Conservation (phyloP, 306 rosid genomes). For the Echinosophora koreensis region DNA sequence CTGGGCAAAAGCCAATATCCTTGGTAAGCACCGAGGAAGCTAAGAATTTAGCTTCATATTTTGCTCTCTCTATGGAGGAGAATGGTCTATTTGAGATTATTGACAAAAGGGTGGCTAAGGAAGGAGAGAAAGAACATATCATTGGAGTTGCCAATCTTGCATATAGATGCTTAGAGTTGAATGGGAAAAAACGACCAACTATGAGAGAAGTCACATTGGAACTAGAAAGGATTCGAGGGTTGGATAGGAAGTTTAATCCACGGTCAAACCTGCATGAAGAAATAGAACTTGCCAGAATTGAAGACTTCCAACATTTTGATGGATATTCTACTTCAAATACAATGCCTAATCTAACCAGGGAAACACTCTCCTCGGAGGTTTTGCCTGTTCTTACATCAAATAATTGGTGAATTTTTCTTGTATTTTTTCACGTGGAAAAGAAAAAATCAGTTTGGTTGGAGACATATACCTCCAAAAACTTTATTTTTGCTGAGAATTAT, state of each 20-base stretch:
- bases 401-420: not conserved
- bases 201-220: slow-evolving; percentile 61
- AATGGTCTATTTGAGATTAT: slow-evolving; percentile 46
- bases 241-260: slow-evolving; percentile 3
- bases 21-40: not conserved
- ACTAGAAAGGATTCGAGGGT: slow-evolving; percentile 45
- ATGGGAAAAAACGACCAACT: slow-evolving; percentile 61
- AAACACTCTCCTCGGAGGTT: not conserved
- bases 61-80: slow-evolving; percentile 36
- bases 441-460: too few relatives aligned
- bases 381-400: not conserved
- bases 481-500: too few relatives aligned
- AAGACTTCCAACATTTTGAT: slow-evolving; percentile 22
- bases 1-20: slow-evolving; percentile 40
- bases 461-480: too few relatives aligned
- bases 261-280: slow-evolving; percentile 37
- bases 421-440: too few relatives aligned
- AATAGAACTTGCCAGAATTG: slow-evolving; percentile 23
- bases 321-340: slow-evolving; percentile 7
- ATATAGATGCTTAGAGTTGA: slow-evolving; percentile 52
- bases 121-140: slow-evolving; percentile 45
- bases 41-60: slow-evolving; percentile 51
- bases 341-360: not conserved
- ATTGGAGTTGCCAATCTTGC: slow-evolving; percentile 54
- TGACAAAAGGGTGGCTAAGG: slow-evolving; percentile 47